Conservation (phyloP, 768 basidiomycete species). For the Suillus tomentosus region DNA sequence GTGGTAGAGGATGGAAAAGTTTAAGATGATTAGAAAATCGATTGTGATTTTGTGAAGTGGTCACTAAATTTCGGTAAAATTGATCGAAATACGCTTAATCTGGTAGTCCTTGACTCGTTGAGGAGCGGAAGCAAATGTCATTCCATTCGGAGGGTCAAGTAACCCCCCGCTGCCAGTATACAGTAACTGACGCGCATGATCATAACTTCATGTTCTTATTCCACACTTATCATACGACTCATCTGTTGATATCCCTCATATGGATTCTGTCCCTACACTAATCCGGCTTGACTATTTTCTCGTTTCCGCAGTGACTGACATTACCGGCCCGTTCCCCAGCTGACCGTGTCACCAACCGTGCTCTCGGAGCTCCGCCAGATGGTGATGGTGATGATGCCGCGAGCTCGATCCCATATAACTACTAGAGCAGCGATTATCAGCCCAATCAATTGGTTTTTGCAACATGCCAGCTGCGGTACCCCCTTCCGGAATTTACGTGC, state of each 20-base stretch:
- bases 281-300: too few relatives aligned
- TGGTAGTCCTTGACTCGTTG: background rate
- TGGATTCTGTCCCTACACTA: too few relatives aligned
- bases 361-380: constrained; percentile 13
- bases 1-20: background rate
- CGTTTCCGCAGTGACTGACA: background rate
- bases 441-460: constrained; percentile 10
- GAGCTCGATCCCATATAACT: constrained; percentile 7
- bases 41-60: background rate
- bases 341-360: background rate
- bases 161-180: background rate
- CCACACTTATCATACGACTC: too few relatives aligned
- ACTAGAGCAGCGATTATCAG: background rate
- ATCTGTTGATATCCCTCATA: too few relatives aligned
- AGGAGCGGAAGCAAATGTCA: background rate
- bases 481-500: constrained; percentile 73
- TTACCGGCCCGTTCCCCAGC: background rate
- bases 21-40: background rate
- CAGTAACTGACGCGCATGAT: background rate
- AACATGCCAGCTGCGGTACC: constrained; percentile 42
- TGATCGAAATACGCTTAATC: background rate
- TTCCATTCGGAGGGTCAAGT: background rate
- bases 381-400: background rate
- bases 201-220: background rate
- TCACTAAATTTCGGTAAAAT: background rate